These are phyloP conservation scores for Penicillium mononematosum DNA, from an alignment of 495 filamentous ascomycete genomes.

Conservation along the genomic window DNA sequence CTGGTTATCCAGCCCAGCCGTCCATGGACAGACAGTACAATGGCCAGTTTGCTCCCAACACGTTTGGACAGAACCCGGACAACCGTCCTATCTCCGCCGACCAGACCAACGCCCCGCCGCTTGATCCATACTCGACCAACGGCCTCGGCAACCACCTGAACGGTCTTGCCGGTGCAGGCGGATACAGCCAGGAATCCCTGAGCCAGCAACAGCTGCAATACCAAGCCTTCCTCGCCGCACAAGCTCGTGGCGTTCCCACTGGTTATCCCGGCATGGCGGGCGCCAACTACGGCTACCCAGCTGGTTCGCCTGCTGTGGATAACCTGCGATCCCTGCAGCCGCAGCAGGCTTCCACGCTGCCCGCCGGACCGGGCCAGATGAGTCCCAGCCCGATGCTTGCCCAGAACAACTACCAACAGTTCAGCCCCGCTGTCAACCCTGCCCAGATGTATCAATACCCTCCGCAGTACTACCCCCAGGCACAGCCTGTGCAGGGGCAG, in stretches of 20 bases:
- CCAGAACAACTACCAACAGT: slow-evolving; percentile 48
- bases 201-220: slow-evolving; percentile 50
- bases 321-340: slow-evolving; percentile 41
- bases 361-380: slow-evolving; percentile 40
- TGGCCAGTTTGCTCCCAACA: slow-evolving; percentile 42
- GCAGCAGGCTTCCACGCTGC: slow-evolving; percentile 36
- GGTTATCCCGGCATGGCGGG: slow-evolving; percentile 41
- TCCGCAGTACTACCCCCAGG: slow-evolving; percentile 49
- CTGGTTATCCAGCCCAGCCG: slow-evolving; percentile 42
- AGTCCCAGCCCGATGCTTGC: slow-evolving; percentile 43
- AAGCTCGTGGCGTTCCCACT: slow-evolving; percentile 45
- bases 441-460: slow-evolving; percentile 55
- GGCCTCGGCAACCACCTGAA: slow-evolving; percentile 33
- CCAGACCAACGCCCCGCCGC: slow-evolving; percentile 35
- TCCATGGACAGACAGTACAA: slow-evolving; percentile 50
- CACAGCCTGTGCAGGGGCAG: slow-evolving; percentile 47
- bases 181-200: slow-evolving; percentile 43
- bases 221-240: slow-evolving; percentile 44
- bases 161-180: slow-evolving; percentile 26
- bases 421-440: slow-evolving; percentile 47
- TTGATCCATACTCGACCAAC: slow-evolving; percentile 46
- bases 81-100: slow-evolving; percentile 43
- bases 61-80: slow-evolving; percentile 39
- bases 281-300: slow-evolving; percentile 42
- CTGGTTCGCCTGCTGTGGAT: slow-evolving; percentile 41